These are phyloP conservation scores for Heliocybe sulcata DNA, from an alignment of 1,284 basidiomycete genomes.

Conservation along the genomic window DNA sequence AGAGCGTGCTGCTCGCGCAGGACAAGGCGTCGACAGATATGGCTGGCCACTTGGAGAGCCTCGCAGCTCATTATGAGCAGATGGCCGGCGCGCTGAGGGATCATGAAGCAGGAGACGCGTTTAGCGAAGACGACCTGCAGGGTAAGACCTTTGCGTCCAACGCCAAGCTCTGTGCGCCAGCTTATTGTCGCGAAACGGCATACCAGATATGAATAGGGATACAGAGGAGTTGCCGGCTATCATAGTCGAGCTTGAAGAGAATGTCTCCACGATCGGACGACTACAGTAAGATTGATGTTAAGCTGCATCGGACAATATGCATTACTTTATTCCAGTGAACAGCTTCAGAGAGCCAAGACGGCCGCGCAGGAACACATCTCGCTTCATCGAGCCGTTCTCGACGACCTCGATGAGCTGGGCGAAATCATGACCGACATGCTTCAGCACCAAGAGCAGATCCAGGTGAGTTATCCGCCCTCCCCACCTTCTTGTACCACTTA, in stretches of 20 bases:
- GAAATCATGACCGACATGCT: conserved; percentile 75
- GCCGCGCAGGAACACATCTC: conserved; percentile 37
- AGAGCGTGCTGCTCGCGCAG: conserved; percentile 34
- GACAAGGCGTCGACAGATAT: conserved; percentile 51
- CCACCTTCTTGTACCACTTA: background rate
- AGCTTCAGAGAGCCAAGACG: conserved; percentile 37
- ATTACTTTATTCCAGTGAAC: conserved; percentile 28
- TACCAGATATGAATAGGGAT: conserved; percentile 67
- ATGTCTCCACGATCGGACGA: conserved; percentile 38
- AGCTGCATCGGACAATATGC: background rate
- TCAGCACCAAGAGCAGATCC: conserved; percentile 52
- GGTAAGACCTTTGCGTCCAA: conserved; percentile 30
- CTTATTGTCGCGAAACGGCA: background rate
- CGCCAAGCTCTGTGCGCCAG: background rate
- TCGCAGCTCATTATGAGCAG: conserved; percentile 67
- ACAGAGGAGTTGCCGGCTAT: conserved; percentile 68
- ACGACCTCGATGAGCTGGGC: conserved; percentile 65
- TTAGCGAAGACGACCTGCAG: conserved; percentile 61
- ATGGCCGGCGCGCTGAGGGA: conserved; percentile 62
- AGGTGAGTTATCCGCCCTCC: conserved; percentile 33
- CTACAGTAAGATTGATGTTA: conserved; percentile 36
- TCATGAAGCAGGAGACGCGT: conserved; percentile 55
- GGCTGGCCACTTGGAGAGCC: conserved; percentile 65
- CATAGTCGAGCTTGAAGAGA: conserved; percentile 61
- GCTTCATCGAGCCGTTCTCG: conserved; percentile 39